phyloP scores from a whole-genome alignment of 73 alveolate genomes.

The Chromera velia region DNA sequence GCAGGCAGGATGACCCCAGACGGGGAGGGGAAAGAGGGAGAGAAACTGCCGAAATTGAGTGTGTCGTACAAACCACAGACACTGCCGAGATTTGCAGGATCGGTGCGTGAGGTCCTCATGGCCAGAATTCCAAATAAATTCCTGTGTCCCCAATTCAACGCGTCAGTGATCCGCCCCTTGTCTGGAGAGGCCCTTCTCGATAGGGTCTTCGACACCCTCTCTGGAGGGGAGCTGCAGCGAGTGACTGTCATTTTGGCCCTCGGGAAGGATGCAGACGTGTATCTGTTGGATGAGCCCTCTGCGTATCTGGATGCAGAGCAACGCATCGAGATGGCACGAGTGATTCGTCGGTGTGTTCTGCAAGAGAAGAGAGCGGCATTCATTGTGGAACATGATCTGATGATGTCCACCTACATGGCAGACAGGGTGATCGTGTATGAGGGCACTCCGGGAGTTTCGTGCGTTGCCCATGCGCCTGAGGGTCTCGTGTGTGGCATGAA shows the following conservation, averaged over 20 bases:
- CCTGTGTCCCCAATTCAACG: constrained; percentile 76
- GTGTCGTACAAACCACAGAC: constrained; percentile 92
- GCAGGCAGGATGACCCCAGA: constrained; percentile 73
- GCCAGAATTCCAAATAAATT: constrained; percentile 54
- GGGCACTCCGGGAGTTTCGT: constrained; percentile 4
- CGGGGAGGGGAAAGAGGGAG: constrained; percentile 50
- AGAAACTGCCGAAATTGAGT: constrained; percentile 60
- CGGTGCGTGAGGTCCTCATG: constrained; percentile 74
- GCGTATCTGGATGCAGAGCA: constrained; percentile 95
- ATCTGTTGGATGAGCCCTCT: constrained; percentile 95
- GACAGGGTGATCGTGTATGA: constrained; percentile 47
- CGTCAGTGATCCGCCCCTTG: constrained; percentile 93
- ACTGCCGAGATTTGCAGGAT: constrained; percentile 92
- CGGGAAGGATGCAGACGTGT: constrained; percentile 86
- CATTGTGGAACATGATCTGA: constrained; percentile 63
- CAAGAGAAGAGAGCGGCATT: constrained; percentile 53
- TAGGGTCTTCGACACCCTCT: constrained; percentile 77
- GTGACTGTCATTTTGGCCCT: constrained; percentile 87
- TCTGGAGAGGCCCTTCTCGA: constrained; percentile 79
- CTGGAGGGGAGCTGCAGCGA: constrained; percentile 98
- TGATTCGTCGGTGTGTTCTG: constrained; percentile 78
- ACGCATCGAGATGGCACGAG: constrained; percentile 89
- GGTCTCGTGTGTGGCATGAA: constrained; percentile 61
- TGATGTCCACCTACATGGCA: constrained; percentile 62
- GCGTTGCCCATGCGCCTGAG: background rate